Base-by-base conservation (phyloP, 2,329 filamentous ascomycete genomes). In the Fusarium stilboides region DNA sequence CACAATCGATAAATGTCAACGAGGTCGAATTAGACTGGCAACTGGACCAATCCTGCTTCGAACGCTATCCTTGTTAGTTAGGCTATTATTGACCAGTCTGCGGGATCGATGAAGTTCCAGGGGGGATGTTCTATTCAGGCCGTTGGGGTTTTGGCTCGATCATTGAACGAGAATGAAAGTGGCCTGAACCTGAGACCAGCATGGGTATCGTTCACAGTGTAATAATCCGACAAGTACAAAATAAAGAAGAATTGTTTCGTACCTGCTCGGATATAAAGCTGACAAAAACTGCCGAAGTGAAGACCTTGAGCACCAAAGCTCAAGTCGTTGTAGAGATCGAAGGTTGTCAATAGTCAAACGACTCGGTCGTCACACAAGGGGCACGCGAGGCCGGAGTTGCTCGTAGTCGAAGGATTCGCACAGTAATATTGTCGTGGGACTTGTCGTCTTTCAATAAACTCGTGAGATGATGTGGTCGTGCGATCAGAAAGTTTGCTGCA, bases 401-500 rank as follows among this genome's bases (percentile, higher is more conserved):
- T 64, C 56, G 65, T 68, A 64, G 58, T 68, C 44, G 69, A 50
- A 39, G 31, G 50, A 53, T 42, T 54, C 42, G 54, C 39, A 43
- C 24, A 17, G 52, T 39, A 33, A 46, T 51, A 34, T 57, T 36
- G 34, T 64, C 45, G 58, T 56, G 47, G 45, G 28, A 13, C 19
- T 61, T 19, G 65, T 61, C 22, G 63, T 71, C 40, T 59, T 50
- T 61, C 56, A 51, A 59, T 14, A 47, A 44, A 43, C 57, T 71
- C 42, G 65, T 51, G 49, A 70, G 46, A 57, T 62, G 70, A 70
- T 66, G 34, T 42, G 36, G 17, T 57, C 56, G 66, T 55, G 50
- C 42, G 44, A 59, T 69, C 67, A 69, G 68, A 68, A 72, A 67
- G 73, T 72, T 73, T 72, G 60, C 68, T 75, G 68, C 70, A 66